phyloP scores from a whole-genome alignment of 371 early-diverging fungal genomes.

The Lichtheimia ornata region DNA sequence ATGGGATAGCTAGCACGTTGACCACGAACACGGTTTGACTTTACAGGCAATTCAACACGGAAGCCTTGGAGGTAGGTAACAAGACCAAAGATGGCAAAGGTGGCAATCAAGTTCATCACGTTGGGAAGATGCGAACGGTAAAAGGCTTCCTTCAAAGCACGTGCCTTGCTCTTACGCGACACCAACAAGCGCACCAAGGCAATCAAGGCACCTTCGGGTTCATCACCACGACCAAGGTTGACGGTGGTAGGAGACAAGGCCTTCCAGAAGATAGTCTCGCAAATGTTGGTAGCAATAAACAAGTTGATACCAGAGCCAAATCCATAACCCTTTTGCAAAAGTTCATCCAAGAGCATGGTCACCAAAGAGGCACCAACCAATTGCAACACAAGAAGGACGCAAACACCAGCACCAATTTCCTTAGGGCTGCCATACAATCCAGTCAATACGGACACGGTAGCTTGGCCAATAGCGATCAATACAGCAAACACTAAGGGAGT shows the following conservation, averaged over 20 bases:
- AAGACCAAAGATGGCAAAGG: constrained; percentile 90
- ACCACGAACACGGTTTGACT: constrained; percentile 95
- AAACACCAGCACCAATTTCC: constrained; percentile 92
- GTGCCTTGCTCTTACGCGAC: constrained; percentile 96
- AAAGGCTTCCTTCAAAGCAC: constrained; percentile 98
- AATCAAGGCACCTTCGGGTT: constrained; percentile 99
- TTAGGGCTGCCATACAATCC: constrained; percentile 98
- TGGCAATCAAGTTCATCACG: constrained; percentile 90
- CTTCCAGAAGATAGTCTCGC: constrained; percentile 99
- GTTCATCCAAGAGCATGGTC: constrained; percentile 98
- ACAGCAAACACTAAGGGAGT: constrained; percentile 76
- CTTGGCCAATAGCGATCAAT: constrained; percentile 96
- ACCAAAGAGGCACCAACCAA: constrained; percentile 96
- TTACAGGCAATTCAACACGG: constrained; percentile 98
- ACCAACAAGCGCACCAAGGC: constrained; percentile 95
- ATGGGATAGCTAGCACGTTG: constrained; percentile 97
- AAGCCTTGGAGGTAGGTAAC: constrained; percentile 99
- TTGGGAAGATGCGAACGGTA: constrained; percentile 98
- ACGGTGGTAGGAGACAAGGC: constrained; percentile 96
- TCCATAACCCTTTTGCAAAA: constrained; percentile 99
- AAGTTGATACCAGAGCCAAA: constrained; percentile 99
- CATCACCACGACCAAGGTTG: constrained; percentile 97
- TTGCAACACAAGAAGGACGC: constrained; percentile 94
- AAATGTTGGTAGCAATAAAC: constrained; percentile 99
- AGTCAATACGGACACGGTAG: constrained; percentile 95